Conservation (phyloP, 306 rosid genomes). For the Dryas alaskensis region DNA sequence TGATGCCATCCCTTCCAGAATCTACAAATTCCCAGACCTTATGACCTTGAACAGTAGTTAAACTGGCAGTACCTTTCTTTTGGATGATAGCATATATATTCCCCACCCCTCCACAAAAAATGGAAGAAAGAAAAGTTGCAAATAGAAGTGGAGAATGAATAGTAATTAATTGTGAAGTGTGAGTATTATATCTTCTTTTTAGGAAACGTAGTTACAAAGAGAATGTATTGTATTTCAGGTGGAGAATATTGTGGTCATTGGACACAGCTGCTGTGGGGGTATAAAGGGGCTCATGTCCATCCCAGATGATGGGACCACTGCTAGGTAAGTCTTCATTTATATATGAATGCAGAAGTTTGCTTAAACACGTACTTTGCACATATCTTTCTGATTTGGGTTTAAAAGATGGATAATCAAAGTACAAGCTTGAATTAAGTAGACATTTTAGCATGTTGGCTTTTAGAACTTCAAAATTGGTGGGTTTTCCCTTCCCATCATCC, state of each 20-base stretch:
- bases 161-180: neutral
- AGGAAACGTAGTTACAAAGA: neutral
- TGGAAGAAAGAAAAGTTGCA: neutral
- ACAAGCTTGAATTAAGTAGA: neutral
- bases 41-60: too few species aligned
- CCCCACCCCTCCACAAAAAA: neutral
- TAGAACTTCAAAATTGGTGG: neutral
- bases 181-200: neutral
- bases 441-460: neutral
- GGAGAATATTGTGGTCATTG: constrained; percentile 88
- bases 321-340: constrained; percentile 44
- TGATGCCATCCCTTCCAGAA: too few species aligned
- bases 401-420: neutral
- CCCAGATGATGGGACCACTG: constrained; percentile 76
- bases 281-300: constrained; percentile 97
- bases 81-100: too few species aligned
- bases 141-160: neutral
- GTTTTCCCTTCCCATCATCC: neutral
- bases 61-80: too few species aligned
- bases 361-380: neutral
- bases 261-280: constrained; percentile 97
- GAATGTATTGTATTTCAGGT: constrained; percentile 44
- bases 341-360: neutral
- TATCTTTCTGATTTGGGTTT: neutral
- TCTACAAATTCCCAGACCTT: too few species aligned